These are phyloP conservation scores for Leishmania guyanensis DNA, from an alignment of 208 protist species.

Conservation along the genomic window DNA sequence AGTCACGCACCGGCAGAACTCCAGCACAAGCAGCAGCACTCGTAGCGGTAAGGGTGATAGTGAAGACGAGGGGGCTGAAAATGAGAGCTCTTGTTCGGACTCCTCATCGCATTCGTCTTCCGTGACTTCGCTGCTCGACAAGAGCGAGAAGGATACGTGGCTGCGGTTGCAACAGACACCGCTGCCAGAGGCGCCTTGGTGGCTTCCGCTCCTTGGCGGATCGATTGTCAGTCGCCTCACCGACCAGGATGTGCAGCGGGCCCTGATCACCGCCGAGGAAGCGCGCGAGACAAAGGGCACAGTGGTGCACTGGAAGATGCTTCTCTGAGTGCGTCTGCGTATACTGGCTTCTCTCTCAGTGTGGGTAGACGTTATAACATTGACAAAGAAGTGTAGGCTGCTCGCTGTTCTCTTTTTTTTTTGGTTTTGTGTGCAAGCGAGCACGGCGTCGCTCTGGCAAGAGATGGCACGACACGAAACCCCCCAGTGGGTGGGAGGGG, in stretches of 20 bases:
- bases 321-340: constrained; percentile 21
- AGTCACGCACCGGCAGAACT: neutral
- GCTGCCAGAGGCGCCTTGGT: constrained; percentile 47
- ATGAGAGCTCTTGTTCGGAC: constrained; percentile 4
- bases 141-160: constrained; percentile 27
- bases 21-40: neutral
- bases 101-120: constrained; percentile 14
- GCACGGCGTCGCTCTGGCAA: neutral
- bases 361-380: neutral
- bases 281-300: constrained; percentile 48
- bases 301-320: constrained; percentile 56
- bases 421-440: neutral
- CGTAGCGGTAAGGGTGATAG: neutral
- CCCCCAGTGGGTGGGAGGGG: neutral
- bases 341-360: neutral
- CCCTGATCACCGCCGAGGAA: constrained; percentile 48
- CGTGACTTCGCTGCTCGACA: neutral
- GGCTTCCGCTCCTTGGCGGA: constrained; percentile 55
- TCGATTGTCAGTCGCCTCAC: constrained; percentile 57
- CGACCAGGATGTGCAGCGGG: constrained; percentile 41
- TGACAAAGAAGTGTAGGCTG: too few species aligned
- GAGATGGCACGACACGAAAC: neutral
- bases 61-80: constrained; percentile 9
- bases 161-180: constrained; percentile 39
- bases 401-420: neutral